These are phyloP conservation scores for Glebionis coronaria DNA, from an alignment of 129 eudicot species.

Conservation along the genomic window DNA sequence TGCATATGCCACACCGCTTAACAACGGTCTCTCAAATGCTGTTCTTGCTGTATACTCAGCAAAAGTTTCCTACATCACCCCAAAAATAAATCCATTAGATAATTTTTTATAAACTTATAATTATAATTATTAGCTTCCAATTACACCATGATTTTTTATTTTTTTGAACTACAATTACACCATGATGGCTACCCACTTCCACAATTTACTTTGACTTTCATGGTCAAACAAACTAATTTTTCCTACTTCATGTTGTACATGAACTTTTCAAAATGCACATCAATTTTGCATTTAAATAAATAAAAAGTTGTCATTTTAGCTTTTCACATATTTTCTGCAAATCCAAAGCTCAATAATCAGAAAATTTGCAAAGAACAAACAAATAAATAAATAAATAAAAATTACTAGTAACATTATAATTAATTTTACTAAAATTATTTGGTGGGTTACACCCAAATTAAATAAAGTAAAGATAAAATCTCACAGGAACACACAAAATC, in stretches of 20 bases:
- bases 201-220: slow-evolving; percentile 15
- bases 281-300: slow-evolving; percentile 18
- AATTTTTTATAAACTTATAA: not conserved
- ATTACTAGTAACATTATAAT: no score
- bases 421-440: no score
- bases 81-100: slow-evolving; percentile 11
- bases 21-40: slow-evolving; percentile 81
- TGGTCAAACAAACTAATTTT: slow-evolving; percentile 19
- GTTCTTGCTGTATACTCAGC: slow-evolving; percentile 87
- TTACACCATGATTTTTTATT: not conserved
- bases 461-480: no score
- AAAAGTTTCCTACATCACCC: slow-evolving; percentile 64
- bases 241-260: slow-evolving; percentile 25
- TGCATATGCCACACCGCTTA: slow-evolving; percentile 86
- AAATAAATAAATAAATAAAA: no score
- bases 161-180: not conserved
- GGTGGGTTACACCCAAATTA: no score
- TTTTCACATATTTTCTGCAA: not conserved
- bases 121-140: not conserved
- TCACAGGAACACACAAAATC: no score
- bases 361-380: no score
- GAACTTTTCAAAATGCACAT: slow-evolving; percentile 14
- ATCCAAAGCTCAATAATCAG: no score
- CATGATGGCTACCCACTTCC: not conserved
- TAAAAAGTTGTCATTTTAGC: slow-evolving; percentile 5